These are phyloP conservation scores for Gnaphalium uliginosum DNA, from an alignment of 129 eudicot genomes.

Conservation along the genomic window DNA sequence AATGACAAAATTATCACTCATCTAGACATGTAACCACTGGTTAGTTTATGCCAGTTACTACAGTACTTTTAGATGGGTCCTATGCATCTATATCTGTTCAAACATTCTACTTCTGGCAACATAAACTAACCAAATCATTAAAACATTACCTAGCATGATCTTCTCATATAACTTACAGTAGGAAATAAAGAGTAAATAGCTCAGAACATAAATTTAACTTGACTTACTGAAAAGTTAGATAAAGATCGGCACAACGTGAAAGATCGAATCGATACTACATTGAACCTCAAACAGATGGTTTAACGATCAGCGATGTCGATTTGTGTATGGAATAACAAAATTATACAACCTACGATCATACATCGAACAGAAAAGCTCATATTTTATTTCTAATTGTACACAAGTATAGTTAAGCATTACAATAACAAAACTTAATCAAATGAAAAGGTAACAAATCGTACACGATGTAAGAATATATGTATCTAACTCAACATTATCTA, in stretches of 20 bases:
- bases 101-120: too few relatives aligned
- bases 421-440: slow-evolving; percentile 25
- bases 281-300: not conserved
- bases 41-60: too few relatives aligned
- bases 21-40: too few relatives aligned
- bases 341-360: not conserved
- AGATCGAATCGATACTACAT: not conserved
- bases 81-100: too few relatives aligned
- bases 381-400: not conserved
- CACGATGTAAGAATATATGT: slow-evolving; percentile 18
- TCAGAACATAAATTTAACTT: not conserved
- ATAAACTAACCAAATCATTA: too few relatives aligned
- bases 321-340: not conserved
- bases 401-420: slow-evolving; percentile 4
- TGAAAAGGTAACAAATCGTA: slow-evolving; percentile 19
- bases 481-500: not conserved
- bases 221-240: not conserved
- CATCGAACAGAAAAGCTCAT: not conserved
- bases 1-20: too few relatives aligned
- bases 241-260: not conserved
- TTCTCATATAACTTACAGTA: not conserved
- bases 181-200: not conserved
- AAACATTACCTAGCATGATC: not conserved
- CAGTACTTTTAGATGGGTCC: too few relatives aligned
- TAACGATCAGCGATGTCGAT: not conserved